Evolutionary conservation across 2,329 filamentous ascomycete species (phyloP), one percentile per base, ranked within the genome.

Genomic region (Hypoxylon sp.): DNA sequence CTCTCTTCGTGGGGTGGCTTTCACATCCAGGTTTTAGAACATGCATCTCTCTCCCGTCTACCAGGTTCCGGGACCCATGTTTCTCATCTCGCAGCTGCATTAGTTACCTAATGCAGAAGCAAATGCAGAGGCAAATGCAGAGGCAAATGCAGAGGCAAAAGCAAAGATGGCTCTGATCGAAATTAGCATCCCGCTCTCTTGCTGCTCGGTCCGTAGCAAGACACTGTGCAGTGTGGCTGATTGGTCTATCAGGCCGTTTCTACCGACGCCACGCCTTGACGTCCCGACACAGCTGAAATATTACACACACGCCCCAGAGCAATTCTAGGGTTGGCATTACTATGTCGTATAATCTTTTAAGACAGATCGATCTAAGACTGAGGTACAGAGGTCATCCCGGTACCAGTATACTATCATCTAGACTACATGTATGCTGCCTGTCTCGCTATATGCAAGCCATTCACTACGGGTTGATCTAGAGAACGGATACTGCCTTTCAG

Each of bases 11-110:
- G 25, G 25, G 25, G 17, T n/a, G n/a, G 19, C 45, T 11, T 9
- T n/a, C 9, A 28, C 25, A 43, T 49, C 32, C 19, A 38, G 11
- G 13, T 23, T 14, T 23, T 41, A 11, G 28, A 13, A n/a, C 21
- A 53, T n/a, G 34, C 51, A 53, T 25, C 43, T 21, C 56, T 21
- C n/a, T 28, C 46, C 57, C 46, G 17, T 43, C 17, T 32, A 60
- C 58, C 58, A 17, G 58, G 58, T 60, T 55, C 17, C 11, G 11
- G n/a, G 13, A 51, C 11, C 25, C 19, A n/a, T n/a, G 46, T 41
- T 2, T 14, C 21, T 17, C 25, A 51, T 51, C 49, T 51, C 21
- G 49, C 49, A 51, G 30, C 13, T 25, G 23, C 21, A 28, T 17
- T 17, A 38, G 9, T 11, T 25, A 43, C 7, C 19, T 11, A 17